Conservation (phyloP, 805 yeast genomes). For the Saccharomycopsis babjevae region DNA sequence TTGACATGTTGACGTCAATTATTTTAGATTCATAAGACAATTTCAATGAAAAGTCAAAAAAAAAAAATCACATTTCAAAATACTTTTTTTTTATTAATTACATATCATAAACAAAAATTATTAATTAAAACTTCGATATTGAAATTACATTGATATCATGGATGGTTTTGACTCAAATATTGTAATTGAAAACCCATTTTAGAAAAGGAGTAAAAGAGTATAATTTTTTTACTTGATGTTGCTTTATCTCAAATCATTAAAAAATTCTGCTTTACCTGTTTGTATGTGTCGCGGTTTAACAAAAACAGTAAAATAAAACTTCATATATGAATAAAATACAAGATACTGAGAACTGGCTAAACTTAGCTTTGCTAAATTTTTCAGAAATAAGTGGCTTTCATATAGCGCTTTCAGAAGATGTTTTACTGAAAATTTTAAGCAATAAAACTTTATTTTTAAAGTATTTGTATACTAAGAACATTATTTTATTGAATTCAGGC, state of each 20-base stretch:
- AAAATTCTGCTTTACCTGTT: not conserved
- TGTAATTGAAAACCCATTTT: too few species aligned
- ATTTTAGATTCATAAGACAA: too few species aligned
- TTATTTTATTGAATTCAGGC: not conserved
- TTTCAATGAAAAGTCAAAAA: too few species aligned
- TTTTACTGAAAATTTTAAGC: not conserved
- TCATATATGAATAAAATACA: not conserved
- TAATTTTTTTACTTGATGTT: too few species aligned
- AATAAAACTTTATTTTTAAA: not conserved
- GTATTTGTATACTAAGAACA: not conserved
- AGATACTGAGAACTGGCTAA: not conserved
- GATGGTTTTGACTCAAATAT: too few species aligned
- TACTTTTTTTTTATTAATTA: too few species aligned
- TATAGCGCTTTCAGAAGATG: not conserved
- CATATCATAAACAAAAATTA: too few species aligned
- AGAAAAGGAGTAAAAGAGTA: too few species aligned
- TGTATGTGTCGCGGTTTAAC: not conserved
- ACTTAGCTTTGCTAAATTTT: not conserved
- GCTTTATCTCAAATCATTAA: not conserved
- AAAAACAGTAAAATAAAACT: not conserved
- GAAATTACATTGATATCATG: too few species aligned
- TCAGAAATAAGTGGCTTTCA: not conserved
- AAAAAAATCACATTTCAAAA: too few species aligned
- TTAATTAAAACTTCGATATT: too few species aligned
- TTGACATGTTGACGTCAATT: too few species aligned